A percentile compares a stretch with the other conserved stretches of the same genome.
These are phyloP conservation scores for Botryotinia calthae DNA, from an alignment of 2,329 filamentous ascomycete genomes.

Conservation along the genomic window DNA sequence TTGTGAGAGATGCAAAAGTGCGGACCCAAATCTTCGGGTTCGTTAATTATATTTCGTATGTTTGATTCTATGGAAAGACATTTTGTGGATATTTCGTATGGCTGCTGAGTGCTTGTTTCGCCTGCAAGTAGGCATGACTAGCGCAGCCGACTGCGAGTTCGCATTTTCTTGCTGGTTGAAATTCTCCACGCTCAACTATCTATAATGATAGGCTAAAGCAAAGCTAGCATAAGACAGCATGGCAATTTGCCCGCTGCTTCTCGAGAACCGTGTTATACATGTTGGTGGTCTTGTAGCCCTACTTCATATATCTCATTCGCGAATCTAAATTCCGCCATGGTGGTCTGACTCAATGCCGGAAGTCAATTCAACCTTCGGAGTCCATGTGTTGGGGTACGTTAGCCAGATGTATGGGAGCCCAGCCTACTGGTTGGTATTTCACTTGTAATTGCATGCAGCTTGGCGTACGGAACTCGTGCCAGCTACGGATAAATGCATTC, in stretches of 20 bases:
- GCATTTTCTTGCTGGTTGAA: background rate
- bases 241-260: background rate
- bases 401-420: constrained; percentile 11
- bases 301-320: constrained; percentile 3
- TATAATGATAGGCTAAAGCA: background rate
- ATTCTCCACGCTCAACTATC: background rate
- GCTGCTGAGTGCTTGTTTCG: background rate
- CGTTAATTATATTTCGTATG: background rate
- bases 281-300: background rate
- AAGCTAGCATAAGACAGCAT: background rate
- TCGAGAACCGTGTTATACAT: background rate
- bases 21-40: background rate
- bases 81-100: background rate
- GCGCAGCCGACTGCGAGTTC: background rate
- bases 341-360: constrained; percentile 16
- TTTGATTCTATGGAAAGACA: background rate
- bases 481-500: constrained; percentile 9
- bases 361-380: constrained; percentile 6
- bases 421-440: constrained; percentile 9
- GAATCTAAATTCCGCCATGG: constrained; percentile 18
- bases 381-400: constrained; percentile 6
- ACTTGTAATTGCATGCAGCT: constrained; percentile 1
- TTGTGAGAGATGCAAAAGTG: constrained; percentile 2
- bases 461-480: constrained; percentile 14
- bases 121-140: constrained; percentile 9